Evolutionary conservation across 306 rosid species (phyloP).

Genomic region (Cucurbita moschata): DNA sequence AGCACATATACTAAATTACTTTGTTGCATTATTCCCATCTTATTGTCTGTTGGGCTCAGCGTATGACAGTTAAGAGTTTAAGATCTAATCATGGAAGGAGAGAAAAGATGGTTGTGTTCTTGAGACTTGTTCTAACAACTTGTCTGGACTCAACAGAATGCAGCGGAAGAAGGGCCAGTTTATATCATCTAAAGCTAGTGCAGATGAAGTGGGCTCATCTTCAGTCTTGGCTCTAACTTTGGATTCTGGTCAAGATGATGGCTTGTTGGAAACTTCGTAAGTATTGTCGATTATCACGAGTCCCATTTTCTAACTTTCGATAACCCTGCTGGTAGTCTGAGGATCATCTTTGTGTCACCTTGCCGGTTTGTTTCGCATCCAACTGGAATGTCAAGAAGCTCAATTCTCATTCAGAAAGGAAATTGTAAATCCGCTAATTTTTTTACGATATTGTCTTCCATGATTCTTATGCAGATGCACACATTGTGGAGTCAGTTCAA

Average conservation of each 20-base stretch:
- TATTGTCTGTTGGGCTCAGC: neutral
- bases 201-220: constrained; percentile 29
- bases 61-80: neutral
- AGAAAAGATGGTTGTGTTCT: neutral
- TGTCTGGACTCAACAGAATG: constrained; percentile 24
- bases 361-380: neutral
- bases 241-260: constrained; percentile 36
- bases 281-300: constrained; percentile 2
- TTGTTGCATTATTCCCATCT: neutral
- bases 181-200: constrained; percentile 24
- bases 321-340: neutral
- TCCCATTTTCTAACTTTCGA: neutral
- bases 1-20: neutral
- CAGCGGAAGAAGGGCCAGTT: constrained; percentile 53
- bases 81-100: neutral
- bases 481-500: constrained; percentile 41
- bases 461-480: constrained; percentile 22
- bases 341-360: neutral
- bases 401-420: neutral
- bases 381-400: neutral
- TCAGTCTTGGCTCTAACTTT: constrained; percentile 16
- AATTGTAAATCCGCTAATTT: neutral
- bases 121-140: neutral
- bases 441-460: neutral
- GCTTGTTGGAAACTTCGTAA: constrained; percentile 35